Conservation (phyloP, 805 yeast genomes). For the Blastobotrys robertii region DNA sequence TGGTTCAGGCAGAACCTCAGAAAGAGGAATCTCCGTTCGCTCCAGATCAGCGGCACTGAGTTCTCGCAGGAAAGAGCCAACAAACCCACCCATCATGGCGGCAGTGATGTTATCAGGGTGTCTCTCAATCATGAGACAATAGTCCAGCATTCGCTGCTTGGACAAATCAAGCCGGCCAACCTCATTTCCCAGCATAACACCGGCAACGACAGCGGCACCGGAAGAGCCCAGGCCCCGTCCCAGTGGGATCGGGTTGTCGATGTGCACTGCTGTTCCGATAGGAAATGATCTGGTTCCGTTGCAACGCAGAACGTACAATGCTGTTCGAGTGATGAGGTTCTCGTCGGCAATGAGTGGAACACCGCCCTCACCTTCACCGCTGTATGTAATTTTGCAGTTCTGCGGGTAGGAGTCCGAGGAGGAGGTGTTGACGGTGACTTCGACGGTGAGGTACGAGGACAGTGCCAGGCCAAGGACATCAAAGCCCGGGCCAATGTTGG, state of each 20-base stretch:
- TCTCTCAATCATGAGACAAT: slow-evolving; percentile 93
- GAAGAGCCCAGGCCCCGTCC: slow-evolving; percentile 97
- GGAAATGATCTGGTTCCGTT: slow-evolving; percentile 73
- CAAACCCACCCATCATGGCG: slow-evolving; percentile 98
- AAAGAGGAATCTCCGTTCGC: slow-evolving; percentile 74
- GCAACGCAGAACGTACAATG: slow-evolving; percentile 82
- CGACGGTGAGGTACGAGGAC: slow-evolving; percentile 58
- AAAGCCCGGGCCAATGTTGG: slow-evolving; percentile 97
- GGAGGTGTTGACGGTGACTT: slow-evolving; percentile 52
- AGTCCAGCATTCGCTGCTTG: slow-evolving; percentile 81
- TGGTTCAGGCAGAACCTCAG: slow-evolving; percentile 73
- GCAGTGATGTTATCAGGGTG: slow-evolving; percentile 99
- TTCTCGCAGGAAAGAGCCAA: slow-evolving; percentile 86
- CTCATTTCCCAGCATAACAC: slow-evolving; percentile 82
- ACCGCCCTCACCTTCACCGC: slow-evolving; percentile 65
- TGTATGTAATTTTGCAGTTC: slow-evolving; percentile 61
- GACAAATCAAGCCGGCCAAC: slow-evolving; percentile 64
- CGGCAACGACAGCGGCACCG: slow-evolving; percentile 98
- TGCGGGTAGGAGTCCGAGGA: slow-evolving; percentile 37
- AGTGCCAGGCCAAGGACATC: slow-evolving; percentile 93
- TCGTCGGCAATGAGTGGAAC: slow-evolving; percentile 73
- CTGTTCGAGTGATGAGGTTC: slow-evolving; percentile 86
- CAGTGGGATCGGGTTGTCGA: slow-evolving; percentile 84
- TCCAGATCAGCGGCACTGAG: slow-evolving; percentile 60
- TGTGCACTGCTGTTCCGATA: slow-evolving; percentile 67